A percentile compares a stretch with the other conserved stretches of the same genome.
phyloP scores from a whole-genome alignment of 2,329 filamentous ascomycete genomes.

The Tricladium varicosporioides region DNA sequence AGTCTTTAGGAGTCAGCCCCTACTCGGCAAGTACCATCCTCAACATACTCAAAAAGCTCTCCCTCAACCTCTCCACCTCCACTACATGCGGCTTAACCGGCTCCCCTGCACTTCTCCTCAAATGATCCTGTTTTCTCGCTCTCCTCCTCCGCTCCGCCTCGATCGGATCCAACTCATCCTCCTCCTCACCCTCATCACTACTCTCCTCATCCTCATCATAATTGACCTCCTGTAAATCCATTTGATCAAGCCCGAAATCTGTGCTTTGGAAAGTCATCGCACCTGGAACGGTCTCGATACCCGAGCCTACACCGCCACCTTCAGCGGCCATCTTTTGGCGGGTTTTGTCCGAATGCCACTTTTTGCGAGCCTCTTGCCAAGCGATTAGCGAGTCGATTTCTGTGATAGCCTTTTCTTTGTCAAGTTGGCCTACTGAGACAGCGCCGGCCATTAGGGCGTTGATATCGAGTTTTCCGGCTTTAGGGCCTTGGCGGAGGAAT shows the following conservation, averaged over 20 bases:
- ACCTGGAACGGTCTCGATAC: slow-evolving; percentile 49
- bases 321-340: slow-evolving; percentile 98
- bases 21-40: slow-evolving; percentile 77
- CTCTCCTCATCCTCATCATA: slow-evolving; percentile 70
- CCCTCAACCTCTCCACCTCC: slow-evolving; percentile 77
- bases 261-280: slow-evolving; percentile 66
- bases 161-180: slow-evolving; percentile 84
- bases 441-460: slow-evolving; percentile 88
- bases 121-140: slow-evolving; percentile 72
- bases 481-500: slow-evolving; percentile 84
- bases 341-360: slow-evolving; percentile 98
- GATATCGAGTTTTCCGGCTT: slow-evolving; percentile 85
- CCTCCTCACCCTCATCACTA: slow-evolving; percentile 61
- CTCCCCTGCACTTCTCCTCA: slow-evolving; percentile 79
- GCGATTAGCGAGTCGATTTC: slow-evolving; percentile 86
- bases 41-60: slow-evolving; percentile 79
- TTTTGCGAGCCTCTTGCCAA: slow-evolving; percentile 95
- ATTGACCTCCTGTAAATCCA: slow-evolving; percentile 82
- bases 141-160: slow-evolving; percentile 78
- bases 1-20: slow-evolving; percentile 1
- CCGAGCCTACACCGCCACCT: slow-evolving; percentile 47
- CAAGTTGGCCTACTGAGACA: slow-evolving; percentile 62
- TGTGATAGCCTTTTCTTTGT: slow-evolving; percentile 67
- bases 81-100: slow-evolving; percentile 75
- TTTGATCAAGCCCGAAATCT: slow-evolving; percentile 87